Conservation (phyloP, 768 basidiomycete genomes). For the Russula emetica region DNA sequence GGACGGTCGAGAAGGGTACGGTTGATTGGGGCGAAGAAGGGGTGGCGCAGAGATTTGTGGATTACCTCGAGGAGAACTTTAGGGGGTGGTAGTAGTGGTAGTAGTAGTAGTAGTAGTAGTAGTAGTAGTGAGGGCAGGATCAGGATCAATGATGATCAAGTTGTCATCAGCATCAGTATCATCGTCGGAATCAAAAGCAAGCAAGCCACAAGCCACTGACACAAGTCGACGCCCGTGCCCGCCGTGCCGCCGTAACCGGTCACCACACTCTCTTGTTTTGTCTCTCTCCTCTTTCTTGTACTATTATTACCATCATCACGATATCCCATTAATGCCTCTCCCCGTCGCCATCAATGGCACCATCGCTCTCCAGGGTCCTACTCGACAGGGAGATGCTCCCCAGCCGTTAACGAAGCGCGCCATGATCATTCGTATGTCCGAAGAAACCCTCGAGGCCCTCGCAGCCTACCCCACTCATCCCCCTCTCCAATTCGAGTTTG, state of each 20-base stretch:
- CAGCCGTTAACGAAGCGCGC: slow-evolving; percentile 65
- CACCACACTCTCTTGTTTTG: background rate
- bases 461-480: slow-evolving; percentile 44
- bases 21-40: slow-evolving; percentile 76
- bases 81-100: slow-evolving; percentile 32
- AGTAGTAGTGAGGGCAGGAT: too few relatives aligned
- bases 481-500: slow-evolving; percentile 58
- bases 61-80: slow-evolving; percentile 68
- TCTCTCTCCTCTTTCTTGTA: background rate
- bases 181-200: background rate
- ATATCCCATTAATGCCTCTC: slow-evolving; percentile 53
- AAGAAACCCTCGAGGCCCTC: slow-evolving; percentile 66
- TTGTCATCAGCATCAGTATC: background rate
- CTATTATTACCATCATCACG: slow-evolving; percentile 13
- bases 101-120: too few relatives aligned
- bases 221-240: background rate
- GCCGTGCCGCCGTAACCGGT: slow-evolving; percentile 1
- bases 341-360: slow-evolving; percentile 43
- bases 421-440: slow-evolving; percentile 71
- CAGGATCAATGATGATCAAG: background rate
- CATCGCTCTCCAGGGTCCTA: slow-evolving; percentile 56
- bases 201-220: too few relatives aligned
- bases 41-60: slow-evolving; percentile 64
- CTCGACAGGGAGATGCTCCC: slow-evolving; percentile 50
- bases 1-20: slow-evolving; percentile 68